Evolutionary conservation across 2,329 filamentous ascomycete genomes (phyloP), one percentile per base, ranked within the genome.

Genomic region (Rosellinia necatrix): DNA sequence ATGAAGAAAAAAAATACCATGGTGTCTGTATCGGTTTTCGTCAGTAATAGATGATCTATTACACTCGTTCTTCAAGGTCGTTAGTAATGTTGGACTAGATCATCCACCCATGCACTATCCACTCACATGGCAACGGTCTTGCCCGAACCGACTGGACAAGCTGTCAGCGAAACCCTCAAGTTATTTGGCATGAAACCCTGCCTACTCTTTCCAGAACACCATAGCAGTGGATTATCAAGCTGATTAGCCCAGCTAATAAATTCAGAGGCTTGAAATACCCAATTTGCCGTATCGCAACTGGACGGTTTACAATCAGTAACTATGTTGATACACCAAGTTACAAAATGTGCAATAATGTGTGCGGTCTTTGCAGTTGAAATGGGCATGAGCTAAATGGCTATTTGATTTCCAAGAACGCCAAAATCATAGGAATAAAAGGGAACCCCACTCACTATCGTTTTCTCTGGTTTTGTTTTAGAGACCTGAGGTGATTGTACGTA

Each of bases 391-490:
- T n/a, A n/a, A n/a, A n/a, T n/a, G n/a, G n/a, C n/a, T n/a, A n/a
- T n/a, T n/a, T n/a, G n/a, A n/a, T n/a, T n/a, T n/a, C n/a, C n/a
- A n/a, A n/a, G n/a, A n/a, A n/a, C n/a, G n/a, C n/a, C n/a, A n/a
- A n/a, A n/a, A n/a, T n/a, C n/a, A n/a, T n/a, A n/a, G n/a, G n/a
- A n/a, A n/a, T n/a, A n/a, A n/a, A n/a, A n/a, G n/a, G n/a, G n/a
- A n/a, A n/a, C n/a, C n/a, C n/a, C n/a, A n/a, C n/a, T n/a, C n/a
- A n/a, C n/a, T 38, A 63, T 1, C 70, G 64, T 19, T 69, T 72
- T 2, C 66, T 59, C 7, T 65, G 62, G 15, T 59, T 67, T 27
- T 70, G 62, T n/a, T 66, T 69, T 1, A 71, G 62, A 2, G 62
- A 48, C 2, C 51, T 63, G 0, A 64, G 6, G 29, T 68, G 63